Evolutionary conservation across 306 rosid genomes (phyloP).

Genomic region (Hippophae tibetana): DNA sequence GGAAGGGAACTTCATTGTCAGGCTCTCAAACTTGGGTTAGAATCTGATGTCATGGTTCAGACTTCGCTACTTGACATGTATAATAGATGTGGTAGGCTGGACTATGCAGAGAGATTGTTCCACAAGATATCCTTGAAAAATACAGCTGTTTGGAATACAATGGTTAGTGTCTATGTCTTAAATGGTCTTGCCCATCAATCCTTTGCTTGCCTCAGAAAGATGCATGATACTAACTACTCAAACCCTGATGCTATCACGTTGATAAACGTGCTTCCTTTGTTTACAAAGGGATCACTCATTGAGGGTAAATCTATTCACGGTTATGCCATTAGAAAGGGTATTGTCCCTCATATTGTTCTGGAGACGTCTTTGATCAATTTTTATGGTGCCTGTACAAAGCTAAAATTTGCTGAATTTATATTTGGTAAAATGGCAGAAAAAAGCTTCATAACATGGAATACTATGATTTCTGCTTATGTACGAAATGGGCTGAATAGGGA

Average conservation of each 20-base stretch:
- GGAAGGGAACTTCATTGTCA: slow-evolving; percentile 43
- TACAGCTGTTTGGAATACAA: slow-evolving; percentile 49
- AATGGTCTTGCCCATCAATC: slow-evolving; percentile 18
- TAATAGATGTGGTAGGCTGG: slow-evolving; percentile 32
- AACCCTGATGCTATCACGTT: slow-evolving; percentile 34
- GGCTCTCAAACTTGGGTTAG: slow-evolving; percentile 32
- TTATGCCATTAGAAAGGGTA: slow-evolving; percentile 39
- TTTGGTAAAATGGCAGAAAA: slow-evolving; percentile 30
- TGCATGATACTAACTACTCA: slow-evolving; percentile 31
- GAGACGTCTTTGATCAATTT: slow-evolving; percentile 43
- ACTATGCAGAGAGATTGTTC: slow-evolving; percentile 39
- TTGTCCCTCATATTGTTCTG: slow-evolving; percentile 43
- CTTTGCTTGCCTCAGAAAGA: slow-evolving; percentile 29
- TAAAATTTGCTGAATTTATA: slow-evolving; percentile 26
- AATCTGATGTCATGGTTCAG: slow-evolving; percentile 36
- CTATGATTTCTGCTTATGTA: slow-evolving; percentile 39
- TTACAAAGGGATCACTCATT: slow-evolving; percentile 30
- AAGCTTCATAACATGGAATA: slow-evolving; percentile 38
- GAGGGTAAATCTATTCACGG: slow-evolving; percentile 47
- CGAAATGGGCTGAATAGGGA: slow-evolving; percentile 25
- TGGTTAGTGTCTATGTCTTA: slow-evolving; percentile 36
- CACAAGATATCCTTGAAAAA: slow-evolving; percentile 23
- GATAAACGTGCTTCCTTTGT: slow-evolving; percentile 45
- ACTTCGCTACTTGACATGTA: slow-evolving; percentile 48
- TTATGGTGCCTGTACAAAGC: slow-evolving; percentile 32